phyloP scores from a whole-genome alignment of 129 eudicot species.

The Flaveria bidentis region DNA sequence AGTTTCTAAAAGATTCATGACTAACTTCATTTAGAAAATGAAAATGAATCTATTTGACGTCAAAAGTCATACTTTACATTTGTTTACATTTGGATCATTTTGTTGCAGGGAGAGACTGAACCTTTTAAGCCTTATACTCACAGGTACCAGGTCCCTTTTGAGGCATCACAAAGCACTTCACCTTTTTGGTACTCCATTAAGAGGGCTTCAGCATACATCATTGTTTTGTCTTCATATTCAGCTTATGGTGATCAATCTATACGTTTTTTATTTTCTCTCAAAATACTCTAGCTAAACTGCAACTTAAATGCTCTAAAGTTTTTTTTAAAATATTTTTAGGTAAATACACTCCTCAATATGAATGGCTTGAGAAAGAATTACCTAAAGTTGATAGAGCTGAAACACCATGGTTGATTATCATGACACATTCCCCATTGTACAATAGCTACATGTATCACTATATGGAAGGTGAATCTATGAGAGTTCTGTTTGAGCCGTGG shows the following conservation, averaged over 20 bases:
- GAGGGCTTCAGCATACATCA: conserved; percentile 67
- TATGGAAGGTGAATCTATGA: conserved; percentile 74
- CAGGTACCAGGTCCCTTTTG: conserved; percentile 54
- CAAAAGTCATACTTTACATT: conserved; percentile 17
- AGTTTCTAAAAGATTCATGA: background rate
- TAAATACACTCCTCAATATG: conserved; percentile 55
- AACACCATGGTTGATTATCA: conserved; percentile 73
- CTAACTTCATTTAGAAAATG: background rate
- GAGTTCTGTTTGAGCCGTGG: conserved; percentile 60
- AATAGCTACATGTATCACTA: conserved; percentile 65
- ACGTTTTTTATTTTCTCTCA: background rate
- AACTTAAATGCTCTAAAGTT: background rate
- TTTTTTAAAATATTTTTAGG: conserved; percentile 26
- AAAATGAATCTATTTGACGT: conserved; percentile 11
- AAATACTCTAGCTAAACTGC: background rate
- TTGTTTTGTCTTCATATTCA: conserved; percentile 62
- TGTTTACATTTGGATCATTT: conserved; percentile 27
- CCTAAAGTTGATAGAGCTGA: conserved; percentile 55
- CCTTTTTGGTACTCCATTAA: conserved; percentile 71
- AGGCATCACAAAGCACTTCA: conserved; percentile 55
- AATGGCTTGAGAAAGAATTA: conserved; percentile 54
- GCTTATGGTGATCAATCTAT: conserved; percentile 43
- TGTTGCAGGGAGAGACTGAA: conserved; percentile 60
- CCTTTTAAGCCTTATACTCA: conserved; percentile 64
- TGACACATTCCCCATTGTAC: conserved; percentile 61